These are phyloP conservation scores for Saccharomycopsis fodiens DNA, from an alignment of 805 yeast genomes.

Conservation along the genomic window DNA sequence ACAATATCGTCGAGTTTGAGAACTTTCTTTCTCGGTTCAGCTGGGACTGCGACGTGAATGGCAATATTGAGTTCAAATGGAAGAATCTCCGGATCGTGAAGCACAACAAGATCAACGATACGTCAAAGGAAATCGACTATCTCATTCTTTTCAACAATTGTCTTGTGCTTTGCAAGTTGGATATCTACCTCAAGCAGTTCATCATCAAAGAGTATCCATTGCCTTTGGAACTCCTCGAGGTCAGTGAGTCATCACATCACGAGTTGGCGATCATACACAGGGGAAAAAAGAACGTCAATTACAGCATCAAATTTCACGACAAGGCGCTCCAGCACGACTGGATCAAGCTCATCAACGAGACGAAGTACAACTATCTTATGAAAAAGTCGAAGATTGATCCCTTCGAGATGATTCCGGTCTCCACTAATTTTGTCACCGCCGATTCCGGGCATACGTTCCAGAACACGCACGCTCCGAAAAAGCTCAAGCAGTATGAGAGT, in stretches of 20 bases:
- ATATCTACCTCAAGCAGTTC: slow-evolving; percentile 17
- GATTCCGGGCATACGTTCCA: background rate
- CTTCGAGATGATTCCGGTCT: slow-evolving; percentile 11
- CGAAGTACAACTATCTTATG: slow-evolving; percentile 13
- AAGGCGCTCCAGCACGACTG: slow-evolving; percentile 14
- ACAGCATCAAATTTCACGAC: slow-evolving; percentile 15
- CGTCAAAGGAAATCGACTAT: slow-evolving; percentile 17
- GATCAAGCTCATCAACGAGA: slow-evolving; percentile 16
- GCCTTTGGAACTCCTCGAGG: slow-evolving; percentile 19
- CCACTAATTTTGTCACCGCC: slow-evolving; percentile 8
- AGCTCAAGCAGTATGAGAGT: slow-evolving; percentile 9
- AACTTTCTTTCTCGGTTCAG: slow-evolving; percentile 15
- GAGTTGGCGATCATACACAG: slow-evolving; percentile 14
- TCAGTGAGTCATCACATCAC: slow-evolving; percentile 1
- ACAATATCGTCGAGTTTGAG: slow-evolving; percentile 16
- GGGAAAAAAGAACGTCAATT: slow-evolving; percentile 10
- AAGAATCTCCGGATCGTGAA: slow-evolving; percentile 15
- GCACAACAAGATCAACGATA: slow-evolving; percentile 17
- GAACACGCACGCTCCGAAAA: background rate
- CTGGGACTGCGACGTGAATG: slow-evolving; percentile 16
- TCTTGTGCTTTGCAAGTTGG: slow-evolving; percentile 18
- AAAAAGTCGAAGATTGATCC: slow-evolving; percentile 13
- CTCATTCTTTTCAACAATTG: slow-evolving; percentile 19
- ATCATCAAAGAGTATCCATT: slow-evolving; percentile 19
- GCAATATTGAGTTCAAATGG: slow-evolving; percentile 19